Conservation (phyloP, 2,329 filamentous ascomycete genomes). For the Celoporthe dispersa region DNA sequence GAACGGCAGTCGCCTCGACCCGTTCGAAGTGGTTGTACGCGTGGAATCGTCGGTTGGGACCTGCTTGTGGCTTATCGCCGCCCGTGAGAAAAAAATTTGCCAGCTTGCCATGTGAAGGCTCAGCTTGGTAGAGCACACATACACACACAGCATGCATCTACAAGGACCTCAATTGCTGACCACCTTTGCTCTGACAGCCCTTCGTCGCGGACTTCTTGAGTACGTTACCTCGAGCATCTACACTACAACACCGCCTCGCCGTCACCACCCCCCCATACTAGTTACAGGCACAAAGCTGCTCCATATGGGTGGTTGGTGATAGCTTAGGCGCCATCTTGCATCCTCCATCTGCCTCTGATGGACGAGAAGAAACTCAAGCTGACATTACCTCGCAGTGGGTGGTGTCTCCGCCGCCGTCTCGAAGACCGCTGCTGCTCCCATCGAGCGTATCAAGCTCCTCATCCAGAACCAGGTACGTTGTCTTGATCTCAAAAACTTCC, state of each 20-base stretch:
- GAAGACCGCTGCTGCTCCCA: conserved; percentile 99
- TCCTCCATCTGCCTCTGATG: not conserved
- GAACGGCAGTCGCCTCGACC: conserved; percentile 12
- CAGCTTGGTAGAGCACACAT: conserved; percentile 32
- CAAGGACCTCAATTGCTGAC: conserved; percentile 22
- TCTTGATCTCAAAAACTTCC: not conserved
- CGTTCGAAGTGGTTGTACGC: conserved; percentile 13
- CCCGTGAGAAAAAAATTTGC: conserved; percentile 22
- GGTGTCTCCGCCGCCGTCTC: conserved; percentile 99
- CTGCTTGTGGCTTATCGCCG: conserved; percentile 25
- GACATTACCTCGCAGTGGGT: conserved; percentile 73
- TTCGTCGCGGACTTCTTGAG: conserved; percentile 99
- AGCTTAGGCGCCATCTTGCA: not conserved
- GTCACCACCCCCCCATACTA: not conserved
- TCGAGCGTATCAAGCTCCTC: conserved; percentile 99
- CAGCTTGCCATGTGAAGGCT: conserved; percentile 28
- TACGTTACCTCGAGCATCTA: conserved; percentile 60
- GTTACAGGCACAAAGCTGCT: conserved; percentile 5
- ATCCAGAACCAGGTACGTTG: conserved; percentile 98
- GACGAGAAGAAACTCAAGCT: conserved; percentile 18
- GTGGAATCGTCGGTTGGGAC: not conserved
- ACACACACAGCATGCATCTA: not conserved
- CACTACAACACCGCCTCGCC: not conserved
- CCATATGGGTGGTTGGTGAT: not conserved
- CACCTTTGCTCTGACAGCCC: conserved; percentile 59